A percentile compares a stretch with the other conserved stretches of the same genome.
phyloP scores from a whole-genome alignment of 2,329 filamentous ascomycete genomes.

The Plenodomus tracheiphilus region DNA sequence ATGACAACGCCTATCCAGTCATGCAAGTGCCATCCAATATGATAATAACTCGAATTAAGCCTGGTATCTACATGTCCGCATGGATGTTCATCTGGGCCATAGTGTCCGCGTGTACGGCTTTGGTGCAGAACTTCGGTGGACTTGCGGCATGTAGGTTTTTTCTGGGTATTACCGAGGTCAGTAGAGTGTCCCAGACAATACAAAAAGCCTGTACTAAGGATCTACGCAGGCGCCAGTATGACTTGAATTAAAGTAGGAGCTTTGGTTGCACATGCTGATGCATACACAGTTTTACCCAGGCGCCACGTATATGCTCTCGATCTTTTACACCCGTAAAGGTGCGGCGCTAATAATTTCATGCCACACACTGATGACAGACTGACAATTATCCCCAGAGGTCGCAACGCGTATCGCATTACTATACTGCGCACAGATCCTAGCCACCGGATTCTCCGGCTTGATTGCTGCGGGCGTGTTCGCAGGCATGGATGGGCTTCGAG shows the following conservation, averaged over 20 bases:
- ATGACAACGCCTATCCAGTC: neutral
- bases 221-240: slow-evolving; percentile 9
- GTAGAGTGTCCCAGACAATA: neutral
- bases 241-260: neutral
- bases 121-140: slow-evolving; percentile 37
- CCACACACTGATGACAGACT: neutral
- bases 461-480: slow-evolving; percentile 47
- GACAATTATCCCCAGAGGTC: slow-evolving; percentile 25
- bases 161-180: slow-evolving; percentile 33
- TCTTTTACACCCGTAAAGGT: slow-evolving; percentile 65
- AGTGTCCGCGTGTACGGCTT: slow-evolving; percentile 39
- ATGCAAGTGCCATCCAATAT: slow-evolving; percentile 49
- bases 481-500: slow-evolving; percentile 29
- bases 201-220: neutral
- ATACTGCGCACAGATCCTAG: slow-evolving; percentile 47
- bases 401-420: slow-evolving; percentile 43
- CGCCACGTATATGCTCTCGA: slow-evolving; percentile 63
- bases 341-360: neutral
- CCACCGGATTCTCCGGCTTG: slow-evolving; percentile 50
- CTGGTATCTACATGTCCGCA: slow-evolving; percentile 35
- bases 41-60: slow-evolving; percentile 43
- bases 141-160: slow-evolving; percentile 38
- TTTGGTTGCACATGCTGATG: neutral
- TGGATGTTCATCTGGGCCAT: slow-evolving; percentile 45
- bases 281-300: slow-evolving; percentile 58